A percentile compares a stretch with the other conserved stretches of the same genome.
These are phyloP conservation scores for Isatis tinctoria DNA, from an alignment of 345 rosid genomes.

Conservation along the genomic window DNA sequence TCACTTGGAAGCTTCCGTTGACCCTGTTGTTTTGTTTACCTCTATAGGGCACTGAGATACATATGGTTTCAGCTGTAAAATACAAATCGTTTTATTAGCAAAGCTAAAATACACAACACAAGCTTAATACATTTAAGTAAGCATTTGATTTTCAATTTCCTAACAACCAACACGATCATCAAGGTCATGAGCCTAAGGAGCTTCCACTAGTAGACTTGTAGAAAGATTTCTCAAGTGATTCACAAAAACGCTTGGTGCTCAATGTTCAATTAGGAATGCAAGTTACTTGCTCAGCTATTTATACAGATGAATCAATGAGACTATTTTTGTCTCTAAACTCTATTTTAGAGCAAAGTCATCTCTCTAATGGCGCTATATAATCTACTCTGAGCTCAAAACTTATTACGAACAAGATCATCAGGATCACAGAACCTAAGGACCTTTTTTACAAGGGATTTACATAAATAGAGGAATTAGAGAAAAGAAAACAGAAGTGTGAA, in stretches of 20 bases:
- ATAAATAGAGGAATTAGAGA: no score
- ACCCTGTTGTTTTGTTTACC: not conserved
- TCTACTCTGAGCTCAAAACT: no score
- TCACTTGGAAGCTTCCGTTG: slow-evolving; percentile 18
- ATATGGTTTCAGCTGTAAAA: slow-evolving; percentile 21
- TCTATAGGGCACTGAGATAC: slow-evolving; percentile 2
- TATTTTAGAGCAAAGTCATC: no score
- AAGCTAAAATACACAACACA: not conserved
- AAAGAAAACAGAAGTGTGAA: not conserved
- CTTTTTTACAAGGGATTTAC: no score
- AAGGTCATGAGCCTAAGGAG: no score
- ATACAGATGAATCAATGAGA: not conserved
- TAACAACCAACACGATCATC: no score
- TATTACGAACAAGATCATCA: no score
- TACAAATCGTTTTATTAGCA: not conserved
- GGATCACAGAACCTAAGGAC: no score
- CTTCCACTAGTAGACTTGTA: not conserved
- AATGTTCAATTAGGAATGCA: not conserved
- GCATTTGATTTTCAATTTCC: no score
- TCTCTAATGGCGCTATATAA: no score
- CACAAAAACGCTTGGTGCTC: not conserved
- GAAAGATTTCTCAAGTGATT: no score
- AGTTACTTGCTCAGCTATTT: not conserved
- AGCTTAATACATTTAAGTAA: not conserved
- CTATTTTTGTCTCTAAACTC: no score